Conservation (phyloP, 1,139 yeast species). For the Nakaseomyces kungkrabaensis region DNA sequence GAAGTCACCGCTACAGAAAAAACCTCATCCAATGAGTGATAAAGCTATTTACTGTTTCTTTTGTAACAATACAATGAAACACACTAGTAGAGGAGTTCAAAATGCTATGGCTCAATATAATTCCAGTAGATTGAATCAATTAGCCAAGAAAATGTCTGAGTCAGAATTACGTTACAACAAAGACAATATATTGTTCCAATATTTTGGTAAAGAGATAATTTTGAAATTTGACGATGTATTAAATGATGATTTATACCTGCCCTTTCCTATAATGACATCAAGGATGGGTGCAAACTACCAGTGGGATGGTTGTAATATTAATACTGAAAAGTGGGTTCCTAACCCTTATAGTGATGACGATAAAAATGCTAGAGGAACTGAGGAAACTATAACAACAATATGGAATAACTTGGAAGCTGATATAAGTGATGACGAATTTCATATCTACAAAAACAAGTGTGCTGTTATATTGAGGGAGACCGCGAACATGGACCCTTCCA, state of each 20-base stretch:
- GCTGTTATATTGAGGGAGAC: slow-evolving; percentile 42
- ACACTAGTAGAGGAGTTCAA: background rate
- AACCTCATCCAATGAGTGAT: slow-evolving; percentile 36
- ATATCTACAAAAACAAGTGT: slow-evolving; percentile 46
- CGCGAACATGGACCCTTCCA: slow-evolving; percentile 39
- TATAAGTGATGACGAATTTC: slow-evolving; percentile 34
- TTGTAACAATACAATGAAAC: background rate
- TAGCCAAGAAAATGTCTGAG: slow-evolving; percentile 7
- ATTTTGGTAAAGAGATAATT: slow-evolving; percentile 22
- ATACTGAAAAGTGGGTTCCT: slow-evolving; percentile 7
- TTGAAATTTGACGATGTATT: slow-evolving; percentile 17
- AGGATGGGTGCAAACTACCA: slow-evolving; percentile 24
- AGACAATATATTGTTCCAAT: slow-evolving; percentile 25
- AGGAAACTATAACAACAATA: slow-evolving; percentile 34
- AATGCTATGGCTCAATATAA: slow-evolving; percentile 3
- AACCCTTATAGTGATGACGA: slow-evolving; percentile 10
- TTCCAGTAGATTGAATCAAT: slow-evolving; percentile 2
- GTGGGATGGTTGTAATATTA: slow-evolving; percentile 20
- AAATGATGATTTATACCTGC: slow-evolving; percentile 13
- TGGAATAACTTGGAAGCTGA: slow-evolving; percentile 48
- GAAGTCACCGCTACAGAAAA: slow-evolving; percentile 70
- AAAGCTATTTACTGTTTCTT: background rate
- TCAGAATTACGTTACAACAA: slow-evolving; percentile 8
- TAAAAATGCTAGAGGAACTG: background rate
- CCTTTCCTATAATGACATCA: slow-evolving; percentile 25